These are phyloP conservation scores for Rhinocladiella similis DNA, from an alignment of 2,329 filamentous ascomycete species.

Conservation along the genomic window DNA sequence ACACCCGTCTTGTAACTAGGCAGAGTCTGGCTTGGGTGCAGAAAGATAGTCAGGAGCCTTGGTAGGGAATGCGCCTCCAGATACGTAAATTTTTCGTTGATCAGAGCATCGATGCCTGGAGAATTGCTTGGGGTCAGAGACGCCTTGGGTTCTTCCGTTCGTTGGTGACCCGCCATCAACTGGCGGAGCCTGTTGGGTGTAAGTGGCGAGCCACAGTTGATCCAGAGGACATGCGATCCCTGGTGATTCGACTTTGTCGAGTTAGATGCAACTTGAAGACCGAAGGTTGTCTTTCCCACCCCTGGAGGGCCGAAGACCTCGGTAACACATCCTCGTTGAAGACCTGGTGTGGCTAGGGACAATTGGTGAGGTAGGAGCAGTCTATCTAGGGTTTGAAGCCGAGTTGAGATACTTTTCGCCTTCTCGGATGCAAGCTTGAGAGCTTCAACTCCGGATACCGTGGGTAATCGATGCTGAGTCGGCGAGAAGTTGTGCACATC, in stretches of 20 bases:
- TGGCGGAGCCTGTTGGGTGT: slow-evolving; percentile 49
- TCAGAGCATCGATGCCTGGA: slow-evolving; percentile 2
- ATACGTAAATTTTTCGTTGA: slow-evolving; percentile 62
- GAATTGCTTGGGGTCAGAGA: slow-evolving; percentile 3
- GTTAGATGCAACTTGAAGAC: slow-evolving; percentile 68
- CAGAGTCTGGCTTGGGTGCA: slow-evolving; percentile 63
- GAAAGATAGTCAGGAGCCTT: slow-evolving; percentile 70
- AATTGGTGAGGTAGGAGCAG: slow-evolving; percentile 36
- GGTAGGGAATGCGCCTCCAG: slow-evolving; percentile 60
- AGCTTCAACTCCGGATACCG: slow-evolving; percentile 73
- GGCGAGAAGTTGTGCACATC: slow-evolving; percentile 60
- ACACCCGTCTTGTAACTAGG: slow-evolving; percentile 65
- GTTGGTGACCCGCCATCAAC: slow-evolving; percentile 39
- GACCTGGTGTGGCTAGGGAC: slow-evolving; percentile 21
- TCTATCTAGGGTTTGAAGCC: slow-evolving; percentile 55
- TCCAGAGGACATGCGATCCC: slow-evolving; percentile 66
- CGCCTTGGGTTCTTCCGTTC: slow-evolving; percentile 6
- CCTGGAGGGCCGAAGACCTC: slow-evolving; percentile 89
- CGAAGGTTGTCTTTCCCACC: slow-evolving; percentile 79
- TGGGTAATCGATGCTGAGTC: slow-evolving; percentile 64
- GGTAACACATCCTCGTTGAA: slow-evolving; percentile 69
- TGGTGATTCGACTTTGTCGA: slow-evolving; percentile 59
- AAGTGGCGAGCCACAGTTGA: slow-evolving; percentile 58
- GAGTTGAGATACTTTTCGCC: slow-evolving; percentile 52
- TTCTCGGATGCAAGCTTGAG: slow-evolving; percentile 42